Evolutionary conservation across 1,139 yeast genomes (phyloP), one percentile per base, ranked within the genome.

Genomic region (Nakaseomyces nivariensis): DNA sequence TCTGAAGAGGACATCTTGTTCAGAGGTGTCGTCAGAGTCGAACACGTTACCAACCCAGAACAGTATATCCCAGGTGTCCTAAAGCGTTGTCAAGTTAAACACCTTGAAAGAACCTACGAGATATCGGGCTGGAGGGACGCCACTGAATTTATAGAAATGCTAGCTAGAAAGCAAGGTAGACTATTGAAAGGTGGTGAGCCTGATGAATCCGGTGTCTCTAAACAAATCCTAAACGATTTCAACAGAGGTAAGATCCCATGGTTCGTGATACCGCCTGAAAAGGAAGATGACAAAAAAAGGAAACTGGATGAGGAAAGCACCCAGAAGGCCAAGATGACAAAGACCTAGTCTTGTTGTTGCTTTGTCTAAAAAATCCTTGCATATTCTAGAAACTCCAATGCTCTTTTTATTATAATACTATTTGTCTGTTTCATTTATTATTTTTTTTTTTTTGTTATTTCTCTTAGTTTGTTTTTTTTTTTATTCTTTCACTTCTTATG

Each of bases 181-280:
- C 75, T 92, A 58, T 73, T 92, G 60, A 92, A 92, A 70, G 98
- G 98, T 53, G 98, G 97, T 58, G 98, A 92, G 70, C 96, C 97
- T 1, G 97, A 92, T 69, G 97, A 90, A 70, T 76, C 83, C 57
- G 95, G 96, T 60, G 90, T 92, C 51, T 82, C 98, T 48, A 92
- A 89, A 67, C 84, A 85, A 64, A 83, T 92, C 34, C 77, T 92
- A 65, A 89, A 87, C 61, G 98, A 92, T 67, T 92, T 92, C 73
- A 92, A 88, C 71, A 79, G 98, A 69, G 98, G 98, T 54, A 88
- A 89, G 65, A 89, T 92, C 51, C 98, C 98, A 26, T 92, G 98
- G 98, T 92, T 92, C 67, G 88, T 88, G 34, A 81, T 94, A 36
- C 97, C 98, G 45, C 97, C 97, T 38, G 77, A 80, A 62, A 63